Base-by-base conservation (phyloP, 495 filamentous ascomycete genomes). In the Neurospora africana region DNA sequence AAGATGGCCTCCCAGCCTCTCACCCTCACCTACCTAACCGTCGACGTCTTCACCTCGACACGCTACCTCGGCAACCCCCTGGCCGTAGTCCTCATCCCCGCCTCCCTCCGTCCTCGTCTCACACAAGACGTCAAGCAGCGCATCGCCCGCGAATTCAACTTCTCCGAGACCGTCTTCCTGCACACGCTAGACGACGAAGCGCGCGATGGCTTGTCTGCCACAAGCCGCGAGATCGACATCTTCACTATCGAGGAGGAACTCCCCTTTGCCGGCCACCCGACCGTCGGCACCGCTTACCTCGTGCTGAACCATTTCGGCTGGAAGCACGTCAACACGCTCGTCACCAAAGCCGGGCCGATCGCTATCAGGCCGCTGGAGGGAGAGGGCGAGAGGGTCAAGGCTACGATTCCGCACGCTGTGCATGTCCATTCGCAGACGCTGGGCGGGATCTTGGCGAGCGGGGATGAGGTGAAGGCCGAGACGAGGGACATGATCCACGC, bases 121-220 rank as follows among this genome's bases (percentile, higher is more conserved):
- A 76, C 78, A 11, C 87, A 89, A 73, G 78, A 81, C 0, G 81
- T 84, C 72, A 92, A 91, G 75, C 91, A 90, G 80, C 79, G 75
- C 58, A 90, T 96, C 41, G 88, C 92, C 3, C 76, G 79, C 38
- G 93, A 97, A 81, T 95, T 95, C 89, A 95, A 95, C 74, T 85
- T 93, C 75, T 93, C 91, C 5, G 93, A 95, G 77, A 94, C 89
- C 1, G 90, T 94, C 69, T 97, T 95, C 81, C 81, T 95, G 17
- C 87, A 93, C 78, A 82, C 85, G 17, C 70, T 74, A n/a, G 40
- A 72, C 37, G 33, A 70, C 30, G 73, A 77, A 39, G 53, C 23
- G 53, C 27, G 43, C 39, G 27, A 68, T 33, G 53, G 53, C 0
- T 5, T 5, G 0, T 8, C 27, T 5, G 36, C 37, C 23, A 68